Evolutionary conservation across 2,329 filamentous ascomycete species (phyloP).

Genomic region (Shiraia sp.): DNA sequence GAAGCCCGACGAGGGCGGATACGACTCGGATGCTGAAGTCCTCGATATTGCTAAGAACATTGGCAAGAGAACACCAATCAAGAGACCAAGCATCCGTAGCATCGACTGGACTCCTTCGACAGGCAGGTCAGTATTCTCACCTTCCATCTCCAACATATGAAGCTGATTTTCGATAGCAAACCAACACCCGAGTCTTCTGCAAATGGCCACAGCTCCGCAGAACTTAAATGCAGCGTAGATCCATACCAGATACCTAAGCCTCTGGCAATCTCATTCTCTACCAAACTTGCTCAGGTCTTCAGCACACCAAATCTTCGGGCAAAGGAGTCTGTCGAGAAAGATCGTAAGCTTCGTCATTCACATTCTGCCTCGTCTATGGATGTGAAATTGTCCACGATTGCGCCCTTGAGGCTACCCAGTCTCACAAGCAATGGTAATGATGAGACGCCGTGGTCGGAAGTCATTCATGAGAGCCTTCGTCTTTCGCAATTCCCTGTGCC

Average conservation of each 20-base stretch:
- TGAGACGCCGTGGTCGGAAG: slow-evolving; percentile 32
- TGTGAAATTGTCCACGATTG: slow-evolving; percentile 21
- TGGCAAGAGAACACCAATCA: slow-evolving; percentile 33
- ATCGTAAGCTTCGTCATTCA: slow-evolving; percentile 30
- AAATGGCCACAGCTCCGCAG: slow-evolving; percentile 14
- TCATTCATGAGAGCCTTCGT: slow-evolving; percentile 34
- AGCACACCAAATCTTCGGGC: slow-evolving; percentile 36
- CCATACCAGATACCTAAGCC: slow-evolving; percentile 29
- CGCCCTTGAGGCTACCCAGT: slow-evolving; percentile 34
- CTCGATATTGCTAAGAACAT: slow-evolving; percentile 38
- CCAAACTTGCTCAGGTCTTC: slow-evolving; percentile 28
- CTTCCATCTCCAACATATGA: neutral
- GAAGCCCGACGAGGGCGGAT: slow-evolving; percentile 39
- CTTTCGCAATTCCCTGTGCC: slow-evolving; percentile 32
- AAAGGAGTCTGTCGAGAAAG: slow-evolving; percentile 14
- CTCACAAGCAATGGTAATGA: slow-evolving; percentile 25
- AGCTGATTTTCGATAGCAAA: slow-evolving; percentile 24
- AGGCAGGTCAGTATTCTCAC: slow-evolving; percentile 27
- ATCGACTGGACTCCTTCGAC: slow-evolving; percentile 39
- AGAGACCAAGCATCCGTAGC: slow-evolving; percentile 41
- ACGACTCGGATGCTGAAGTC: slow-evolving; percentile 44
- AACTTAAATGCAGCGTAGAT: slow-evolving; percentile 11
- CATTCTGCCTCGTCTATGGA: slow-evolving; percentile 36
- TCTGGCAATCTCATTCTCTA: slow-evolving; percentile 15
- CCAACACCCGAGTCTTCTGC: slow-evolving; percentile 29